phyloP scores from a whole-genome alignment of 176 grass and related monocot species.

The Triticum monococcum region DNA sequence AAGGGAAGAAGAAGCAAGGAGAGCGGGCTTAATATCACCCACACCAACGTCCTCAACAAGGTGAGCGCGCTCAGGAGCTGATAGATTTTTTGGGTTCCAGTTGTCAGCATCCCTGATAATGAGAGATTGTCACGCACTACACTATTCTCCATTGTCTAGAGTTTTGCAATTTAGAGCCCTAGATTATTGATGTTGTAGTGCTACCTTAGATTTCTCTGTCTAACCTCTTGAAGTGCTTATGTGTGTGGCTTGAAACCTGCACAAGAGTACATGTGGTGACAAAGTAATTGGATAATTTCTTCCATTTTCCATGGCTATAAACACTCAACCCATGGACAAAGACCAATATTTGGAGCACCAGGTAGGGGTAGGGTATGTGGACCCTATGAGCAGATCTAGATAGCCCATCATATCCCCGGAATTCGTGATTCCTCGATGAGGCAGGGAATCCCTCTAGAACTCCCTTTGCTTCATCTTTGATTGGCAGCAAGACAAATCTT shows the following conservation, averaged over 20 bases:
- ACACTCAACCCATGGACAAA: background rate
- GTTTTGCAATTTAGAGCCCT: background rate
- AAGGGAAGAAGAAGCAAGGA: too few species aligned
- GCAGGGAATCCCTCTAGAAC: too few species aligned
- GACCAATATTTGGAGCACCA: background rate
- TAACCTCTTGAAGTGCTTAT: background rate
- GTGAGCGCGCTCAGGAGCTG: too few species aligned
- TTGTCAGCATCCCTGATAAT: background rate
- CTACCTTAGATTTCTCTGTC: too few species aligned
- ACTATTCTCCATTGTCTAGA: background rate
- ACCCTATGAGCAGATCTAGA: too few species aligned
- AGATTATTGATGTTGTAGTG: background rate
- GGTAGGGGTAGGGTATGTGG: too few species aligned
- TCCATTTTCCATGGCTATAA: background rate
- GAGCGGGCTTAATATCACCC: too few species aligned
- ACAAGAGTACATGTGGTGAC: background rate
- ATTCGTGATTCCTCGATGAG: too few species aligned
- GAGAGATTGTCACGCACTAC: background rate
- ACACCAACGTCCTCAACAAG: too few species aligned
- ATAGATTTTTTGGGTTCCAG: background rate
- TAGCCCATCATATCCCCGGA: too few species aligned
- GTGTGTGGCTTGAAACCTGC: constrained; percentile 6
- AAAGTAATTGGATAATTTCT: background rate
- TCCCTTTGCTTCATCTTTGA: too few species aligned
- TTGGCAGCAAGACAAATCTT: too few species aligned